A percentile compares a stretch with the other conserved stretches of the same genome.
Conservation (phyloP, 192 early-diverging fungal species). For the Spinellus fusiger region DNA sequence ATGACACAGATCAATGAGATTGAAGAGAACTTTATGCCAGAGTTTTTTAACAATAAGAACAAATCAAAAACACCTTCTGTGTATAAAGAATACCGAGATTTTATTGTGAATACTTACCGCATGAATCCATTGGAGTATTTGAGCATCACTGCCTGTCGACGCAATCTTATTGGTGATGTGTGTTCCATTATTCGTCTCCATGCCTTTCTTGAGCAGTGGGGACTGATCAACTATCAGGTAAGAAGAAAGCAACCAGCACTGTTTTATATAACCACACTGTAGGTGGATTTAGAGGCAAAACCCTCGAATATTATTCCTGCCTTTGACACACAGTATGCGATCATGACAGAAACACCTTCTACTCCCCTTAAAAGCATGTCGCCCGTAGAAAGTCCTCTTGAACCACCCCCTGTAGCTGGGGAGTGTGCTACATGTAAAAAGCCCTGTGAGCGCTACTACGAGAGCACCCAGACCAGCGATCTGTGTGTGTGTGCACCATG, state of each 20-base stretch:
- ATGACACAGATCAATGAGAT: conserved; percentile 74
- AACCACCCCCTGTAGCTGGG: neutral
- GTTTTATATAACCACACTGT: neutral
- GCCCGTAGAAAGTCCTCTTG: neutral
- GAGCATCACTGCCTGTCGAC: conserved; percentile 94
- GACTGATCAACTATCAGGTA: conserved; percentile 98
- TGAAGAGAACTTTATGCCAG: conserved; percentile 82
- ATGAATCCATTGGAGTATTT: conserved; percentile 93
- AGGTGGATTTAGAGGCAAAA: conserved; percentile 88
- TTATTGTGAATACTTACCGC: conserved; percentile 97
- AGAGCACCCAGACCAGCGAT: neutral
- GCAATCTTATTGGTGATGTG: conserved; percentile 97
- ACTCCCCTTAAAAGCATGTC: neutral
- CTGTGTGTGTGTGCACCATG: conserved; percentile 11
- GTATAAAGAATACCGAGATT: conserved; percentile 94
- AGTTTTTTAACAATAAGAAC: conserved; percentile 95
- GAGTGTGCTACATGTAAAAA: conserved; percentile 2
- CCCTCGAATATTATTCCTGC: conserved; percentile 83
- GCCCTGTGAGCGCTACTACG: conserved; percentile 1
- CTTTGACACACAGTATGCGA: conserved; percentile 73
- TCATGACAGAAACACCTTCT: conserved; percentile 1
- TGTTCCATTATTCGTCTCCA: conserved; percentile 98
- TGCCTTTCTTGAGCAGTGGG: conserved; percentile 99
- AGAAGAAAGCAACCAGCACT: neutral
- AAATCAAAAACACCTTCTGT: conserved; percentile 88